These are phyloP conservation scores for Phyllosticta capitalensis DNA, from an alignment of 2,329 filamentous ascomycete genomes.

Conservation along the genomic window DNA sequence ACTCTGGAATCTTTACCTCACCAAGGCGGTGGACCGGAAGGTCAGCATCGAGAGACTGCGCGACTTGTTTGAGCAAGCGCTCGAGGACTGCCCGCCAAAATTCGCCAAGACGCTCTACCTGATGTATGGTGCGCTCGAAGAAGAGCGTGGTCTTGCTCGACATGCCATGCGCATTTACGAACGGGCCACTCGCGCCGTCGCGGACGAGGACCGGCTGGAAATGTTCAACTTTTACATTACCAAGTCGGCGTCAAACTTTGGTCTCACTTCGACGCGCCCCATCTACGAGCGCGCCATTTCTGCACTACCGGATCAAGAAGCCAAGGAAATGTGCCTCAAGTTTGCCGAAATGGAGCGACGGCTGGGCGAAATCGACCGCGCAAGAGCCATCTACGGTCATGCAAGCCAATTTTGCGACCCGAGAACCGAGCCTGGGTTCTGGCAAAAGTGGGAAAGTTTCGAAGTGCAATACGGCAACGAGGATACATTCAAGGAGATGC, in stretches of 20 bases:
- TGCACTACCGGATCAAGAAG: slow-evolving; percentile 84
- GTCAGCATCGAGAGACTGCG: slow-evolving; percentile 89
- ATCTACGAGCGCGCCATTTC: slow-evolving; percentile 96
- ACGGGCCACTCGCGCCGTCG: slow-evolving; percentile 85
- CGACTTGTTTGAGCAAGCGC: slow-evolving; percentile 93
- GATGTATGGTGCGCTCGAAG: slow-evolving; percentile 97
- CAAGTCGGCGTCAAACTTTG: slow-evolving; percentile 96
- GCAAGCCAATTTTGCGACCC: slow-evolving; percentile 97
- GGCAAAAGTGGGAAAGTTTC: slow-evolving; percentile 94
- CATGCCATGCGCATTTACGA: slow-evolving; percentile 99
- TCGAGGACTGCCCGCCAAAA: slow-evolving; percentile 87
- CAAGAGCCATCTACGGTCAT: slow-evolving; percentile 90
- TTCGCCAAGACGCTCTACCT: slow-evolving; percentile 94
- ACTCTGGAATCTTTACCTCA: slow-evolving; percentile 96
- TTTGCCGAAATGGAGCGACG: slow-evolving; percentile 95
- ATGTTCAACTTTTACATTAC: slow-evolving; percentile 99
- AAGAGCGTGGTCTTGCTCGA: slow-evolving; percentile 85
- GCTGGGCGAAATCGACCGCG: slow-evolving; percentile 87
- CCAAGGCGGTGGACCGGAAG: slow-evolving; percentile 92
- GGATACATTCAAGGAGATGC: slow-evolving; percentile 98
- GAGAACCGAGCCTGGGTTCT: slow-evolving; percentile 79
- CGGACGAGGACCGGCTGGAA: slow-evolving; percentile 86
- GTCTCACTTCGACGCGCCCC: slow-evolving; percentile 81
- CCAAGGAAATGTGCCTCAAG: slow-evolving; percentile 96
- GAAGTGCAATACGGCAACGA: slow-evolving; percentile 98